These are phyloP conservation scores for Neofusicoccum sp. DNA, from an alignment of 2,329 filamentous ascomycete genomes.

Conservation along the genomic window DNA sequence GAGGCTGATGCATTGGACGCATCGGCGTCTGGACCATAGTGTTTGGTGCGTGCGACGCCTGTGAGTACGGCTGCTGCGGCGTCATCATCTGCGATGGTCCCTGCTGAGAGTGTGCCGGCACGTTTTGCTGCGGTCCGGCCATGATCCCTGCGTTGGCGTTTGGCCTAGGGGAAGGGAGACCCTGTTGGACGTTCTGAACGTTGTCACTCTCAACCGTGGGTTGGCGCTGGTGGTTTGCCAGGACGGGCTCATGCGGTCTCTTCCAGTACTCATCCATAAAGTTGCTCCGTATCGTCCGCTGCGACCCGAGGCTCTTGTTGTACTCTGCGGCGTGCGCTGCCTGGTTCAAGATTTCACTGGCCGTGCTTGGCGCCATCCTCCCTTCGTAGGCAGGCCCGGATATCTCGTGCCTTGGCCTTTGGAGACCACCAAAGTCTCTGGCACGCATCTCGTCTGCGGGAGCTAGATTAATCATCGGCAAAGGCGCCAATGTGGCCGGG, in stretches of 20 bases:
- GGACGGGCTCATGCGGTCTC: conserved; percentile 74
- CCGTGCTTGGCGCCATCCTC: conserved; percentile 70
- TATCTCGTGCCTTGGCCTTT: conserved; percentile 85
- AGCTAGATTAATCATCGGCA: conserved; percentile 81
- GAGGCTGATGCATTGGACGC: conserved; percentile 64
- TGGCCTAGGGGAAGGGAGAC: conserved; percentile 51
- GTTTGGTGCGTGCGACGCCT: conserved; percentile 49
- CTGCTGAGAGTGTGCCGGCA: conserved; percentile 57
- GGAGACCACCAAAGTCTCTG: conserved; percentile 79
- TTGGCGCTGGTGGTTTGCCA: conserved; percentile 45
- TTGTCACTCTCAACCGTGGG: conserved; percentile 39
- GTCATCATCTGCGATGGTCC: conserved; percentile 63
- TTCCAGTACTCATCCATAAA: conserved; percentile 82
- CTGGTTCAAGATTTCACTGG: conserved; percentile 79
- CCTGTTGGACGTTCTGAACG: conserved; percentile 42
- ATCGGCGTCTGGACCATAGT: conserved; percentile 71
- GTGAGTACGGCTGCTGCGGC: conserved; percentile 63
- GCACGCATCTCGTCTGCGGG: conserved; percentile 73
- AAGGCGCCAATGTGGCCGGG: conserved; percentile 67
- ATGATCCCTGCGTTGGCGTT: conserved; percentile 59
- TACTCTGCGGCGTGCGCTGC: conserved; percentile 86
- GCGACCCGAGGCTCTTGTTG: conserved; percentile 78
- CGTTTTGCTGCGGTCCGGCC: conserved; percentile 56
- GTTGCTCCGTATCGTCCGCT: conserved; percentile 74
- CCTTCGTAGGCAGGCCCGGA: conserved; percentile 82